Percentiles rank a stretch among this genome's conserved stretches.
Evolutionary conservation across 1,139 yeast genomes (phyloP).

Genomic region (Debaryomyces udenii): DNA sequence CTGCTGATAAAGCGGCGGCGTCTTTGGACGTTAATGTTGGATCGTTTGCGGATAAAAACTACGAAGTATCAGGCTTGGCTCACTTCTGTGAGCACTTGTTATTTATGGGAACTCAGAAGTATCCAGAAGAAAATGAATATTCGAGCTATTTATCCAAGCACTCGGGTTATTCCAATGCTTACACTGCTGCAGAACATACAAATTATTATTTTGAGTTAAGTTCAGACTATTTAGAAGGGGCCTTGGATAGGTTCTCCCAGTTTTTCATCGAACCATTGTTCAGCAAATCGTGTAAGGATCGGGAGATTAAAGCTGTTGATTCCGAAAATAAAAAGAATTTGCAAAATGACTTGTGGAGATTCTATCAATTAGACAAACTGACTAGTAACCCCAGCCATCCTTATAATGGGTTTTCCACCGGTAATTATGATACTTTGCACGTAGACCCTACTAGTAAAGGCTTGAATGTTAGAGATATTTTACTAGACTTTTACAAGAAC

Average conservation of each 20-base stretch:
- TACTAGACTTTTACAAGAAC: slow-evolving; percentile 62
- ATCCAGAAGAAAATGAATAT: slow-evolving; percentile 90
- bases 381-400: slow-evolving; percentile 75
- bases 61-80: slow-evolving; percentile 79
- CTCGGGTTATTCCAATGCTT: slow-evolving; percentile 73
- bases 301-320: slow-evolving; percentile 94
- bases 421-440: slow-evolving; percentile 64
- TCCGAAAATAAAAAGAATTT: slow-evolving; percentile 93
- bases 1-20: slow-evolving; percentile 92
- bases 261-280: slow-evolving; percentile 88
- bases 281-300: slow-evolving; percentile 77
- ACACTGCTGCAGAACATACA: slow-evolving; percentile 86
- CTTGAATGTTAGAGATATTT: slow-evolving; percentile 63
- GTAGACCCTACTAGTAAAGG: slow-evolving; percentile 53
- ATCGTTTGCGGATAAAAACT: slow-evolving; percentile 75
- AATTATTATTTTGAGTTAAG: slow-evolving; percentile 88
- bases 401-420: slow-evolving; percentile 74
- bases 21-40: slow-evolving; percentile 93
- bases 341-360: slow-evolving; percentile 87
- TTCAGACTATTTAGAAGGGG: slow-evolving; percentile 77
- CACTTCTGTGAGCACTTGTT: slow-evolving; percentile 95
- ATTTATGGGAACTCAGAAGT: slow-evolving; percentile 95
- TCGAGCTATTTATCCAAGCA: slow-evolving; percentile 74
- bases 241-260: slow-evolving; percentile 89
- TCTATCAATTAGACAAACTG: slow-evolving; percentile 80